These are phyloP conservation scores for Coemansia sp. DNA, from an alignment of 371 early-diverging fungal genomes.

Conservation along the genomic window DNA sequence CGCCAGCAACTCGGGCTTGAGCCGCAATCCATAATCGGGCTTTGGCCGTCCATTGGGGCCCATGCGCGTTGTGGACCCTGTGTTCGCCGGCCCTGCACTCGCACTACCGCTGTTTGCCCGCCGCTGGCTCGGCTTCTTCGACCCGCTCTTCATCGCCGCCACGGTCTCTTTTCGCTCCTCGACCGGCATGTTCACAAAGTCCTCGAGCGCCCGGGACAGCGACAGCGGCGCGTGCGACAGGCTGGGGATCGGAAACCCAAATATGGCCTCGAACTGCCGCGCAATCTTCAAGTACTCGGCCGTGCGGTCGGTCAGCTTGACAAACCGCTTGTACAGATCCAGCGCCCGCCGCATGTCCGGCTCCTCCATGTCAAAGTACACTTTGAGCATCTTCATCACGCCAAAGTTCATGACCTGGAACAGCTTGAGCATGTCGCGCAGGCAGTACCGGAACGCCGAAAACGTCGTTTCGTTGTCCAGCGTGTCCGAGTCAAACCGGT, in stretches of 20 bases:
- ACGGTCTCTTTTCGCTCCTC: constrained; percentile 35
- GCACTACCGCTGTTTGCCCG: neutral
- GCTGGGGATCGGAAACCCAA: constrained; percentile 77
- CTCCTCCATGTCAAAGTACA: constrained; percentile 87
- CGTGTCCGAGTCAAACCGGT: constrained; percentile 78
- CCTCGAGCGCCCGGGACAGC: constrained; percentile 81
- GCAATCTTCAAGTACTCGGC: constrained; percentile 81
- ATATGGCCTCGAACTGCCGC: constrained; percentile 64
- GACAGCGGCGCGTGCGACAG: constrained; percentile 90
- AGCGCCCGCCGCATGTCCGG: constrained; percentile 78
- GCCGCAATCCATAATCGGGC: constrained; percentile 42
- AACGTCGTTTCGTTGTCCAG: constrained; percentile 86
- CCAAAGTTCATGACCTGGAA: constrained; percentile 91
- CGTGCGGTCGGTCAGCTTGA: constrained; percentile 75
- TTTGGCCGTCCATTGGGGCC: constrained; percentile 18
- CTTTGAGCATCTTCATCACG: constrained; percentile 84
- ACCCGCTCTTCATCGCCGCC: constrained; percentile 35
- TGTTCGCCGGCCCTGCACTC: no score
- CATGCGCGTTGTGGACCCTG: constrained; percentile 2
- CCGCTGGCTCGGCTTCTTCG: constrained; percentile 14
- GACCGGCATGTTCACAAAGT: constrained; percentile 65
- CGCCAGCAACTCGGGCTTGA: constrained; percentile 42
- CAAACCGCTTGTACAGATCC: constrained; percentile 87
- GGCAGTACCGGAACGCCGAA: constrained; percentile 78
- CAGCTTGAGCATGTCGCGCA: constrained; percentile 82